Base-by-base conservation (phyloP, 371 early-diverging fungal species). In the Batkoa obscura region DNA sequence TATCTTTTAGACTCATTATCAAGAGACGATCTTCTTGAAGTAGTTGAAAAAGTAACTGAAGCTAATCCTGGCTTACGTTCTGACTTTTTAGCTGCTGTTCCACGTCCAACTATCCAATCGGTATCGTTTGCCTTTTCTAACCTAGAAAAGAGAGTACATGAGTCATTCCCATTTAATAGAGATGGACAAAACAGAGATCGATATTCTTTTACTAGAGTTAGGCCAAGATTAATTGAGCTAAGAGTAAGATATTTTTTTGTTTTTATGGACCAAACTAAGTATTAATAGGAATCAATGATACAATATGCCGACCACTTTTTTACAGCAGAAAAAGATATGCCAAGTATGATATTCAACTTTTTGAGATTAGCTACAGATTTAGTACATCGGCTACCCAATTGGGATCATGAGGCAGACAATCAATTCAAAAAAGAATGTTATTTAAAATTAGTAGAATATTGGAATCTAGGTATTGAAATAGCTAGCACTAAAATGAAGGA, bases 281-380 rank as follows among this genome's bases (percentile, higher is more conserved):
- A 17, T 1, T 13, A 37, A 6, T 71, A 80, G 70, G 85, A 87
- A 50, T 74, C 85, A 31, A 67, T 92, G 39, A 63, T 74, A 10
- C 83, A 88, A 68, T 92, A 90, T 65, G 74, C 88, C 55, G 77
- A 80, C 56, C 84, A 87, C 67, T 95, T 93, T 64, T 84, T 86
- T 32, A 76, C 79, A 43, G 72, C 80, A 33, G 67, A 80, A 54
- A 42, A 31, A 23, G 80, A 84, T 57, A 83, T 84, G 58, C 83
- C 88, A 17, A 72, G 78, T 3, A 72, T 69, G 1, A 72, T 81
- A 30, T 90, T 94, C 64, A 69, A 76, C 3, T 89, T 81, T 62
- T 77, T 92, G 45, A 77, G 87, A 54, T 64, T 79, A 57, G 88
- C 87, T 31, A 76, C 88, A 2, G 72, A 71, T 17, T 67, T 82